Base-by-base conservation (phyloP, 345 rosid species). In the Gossypium mustelinum region DNA sequence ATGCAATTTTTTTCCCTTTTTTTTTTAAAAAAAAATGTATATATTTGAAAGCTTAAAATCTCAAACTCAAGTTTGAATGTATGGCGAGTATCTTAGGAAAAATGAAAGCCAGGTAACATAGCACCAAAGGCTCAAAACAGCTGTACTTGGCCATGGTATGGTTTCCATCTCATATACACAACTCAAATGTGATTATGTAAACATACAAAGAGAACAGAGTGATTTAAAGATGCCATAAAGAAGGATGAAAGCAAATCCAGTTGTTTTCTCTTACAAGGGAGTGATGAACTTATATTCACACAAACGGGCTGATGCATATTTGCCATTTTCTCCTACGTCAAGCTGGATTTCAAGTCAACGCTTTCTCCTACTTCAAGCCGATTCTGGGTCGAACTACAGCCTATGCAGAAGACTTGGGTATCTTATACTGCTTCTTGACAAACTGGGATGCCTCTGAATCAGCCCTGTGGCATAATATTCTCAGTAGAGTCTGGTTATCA, bases 401-500 rank as follows among this genome's bases (percentile, higher is more conserved):
- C 52, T 84, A 87, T 9, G 81, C 86, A 6, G 85, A 82, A 76
- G 98, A 91, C 68, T 84, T 93, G 55, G 99, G 99, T 77, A 95
- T 87, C 80, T 87, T 92, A 87, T 89, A 93, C 84, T 95, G 97
- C 76, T 91, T 95, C 85, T 93, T 95, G 17, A 95, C 89, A 85
- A 91, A 95, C 65, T 87, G 89, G 41, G 98, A 88, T 41, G 99
- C 96, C 75, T 95, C 98, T 29, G 97, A 80, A 75, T 93, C 99
- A 43, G 83, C 83, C 77, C 98, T 84, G 82, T 95, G 99, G 73
- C 99, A 95, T 76, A 95, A 75, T 80, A 95, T 83, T 82, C 98
- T 86, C 72, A 95, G 72, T 51, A 93, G 65, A 20, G 92, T 91
- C 73, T 93, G 92, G 0, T 89, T 89, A 75, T 95, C 98, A 0